Evolutionary conservation across 2,329 filamentous ascomycete species (phyloP).

Genomic region (Ascochyta lentis): DNA sequence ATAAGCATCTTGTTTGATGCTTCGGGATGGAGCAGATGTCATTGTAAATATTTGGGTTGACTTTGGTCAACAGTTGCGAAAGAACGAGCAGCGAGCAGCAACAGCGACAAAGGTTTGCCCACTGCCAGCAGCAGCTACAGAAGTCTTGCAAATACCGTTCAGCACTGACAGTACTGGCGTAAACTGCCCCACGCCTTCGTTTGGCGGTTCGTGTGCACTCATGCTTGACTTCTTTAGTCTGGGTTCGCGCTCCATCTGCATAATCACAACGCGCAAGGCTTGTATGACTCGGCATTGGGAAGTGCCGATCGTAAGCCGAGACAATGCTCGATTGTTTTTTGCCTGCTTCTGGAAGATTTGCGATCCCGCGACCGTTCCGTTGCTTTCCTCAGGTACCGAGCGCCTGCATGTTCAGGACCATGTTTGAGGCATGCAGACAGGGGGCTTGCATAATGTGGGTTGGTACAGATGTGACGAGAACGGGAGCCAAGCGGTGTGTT

Average conservation of each 20-base stretch:
- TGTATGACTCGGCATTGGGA: not conserved
- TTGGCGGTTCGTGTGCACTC: not conserved
- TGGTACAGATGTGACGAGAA: not conserved
- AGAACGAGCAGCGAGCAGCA: too few species aligned
- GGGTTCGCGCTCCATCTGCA: not conserved
- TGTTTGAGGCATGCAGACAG: conserved; percentile 5
- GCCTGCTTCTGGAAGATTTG: conserved; percentile 2
- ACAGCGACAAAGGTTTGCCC: too few species aligned
- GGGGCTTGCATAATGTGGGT: not conserved
- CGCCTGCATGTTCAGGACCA: not conserved
- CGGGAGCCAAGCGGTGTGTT: not conserved
- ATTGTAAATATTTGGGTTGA: too few species aligned
- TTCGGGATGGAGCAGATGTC: too few species aligned
- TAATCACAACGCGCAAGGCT: not conserved
- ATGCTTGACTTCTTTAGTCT: not conserved
- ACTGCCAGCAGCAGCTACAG: too few species aligned
- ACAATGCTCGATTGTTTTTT: conserved; percentile 1
- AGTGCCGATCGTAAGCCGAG: not conserved
- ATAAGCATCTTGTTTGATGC: too few species aligned
- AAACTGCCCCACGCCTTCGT: not conserved
- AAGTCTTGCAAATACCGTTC: too few species aligned
- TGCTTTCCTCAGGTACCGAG: not conserved
- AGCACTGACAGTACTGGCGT: not conserved
- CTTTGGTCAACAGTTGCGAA: too few species aligned
- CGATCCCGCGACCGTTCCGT: not conserved